Evolutionary conservation across 2,329 filamentous ascomycete genomes (phyloP), one percentile per base, ranked within the genome.

Genomic region (Talaromyces rugulosus): DNA sequence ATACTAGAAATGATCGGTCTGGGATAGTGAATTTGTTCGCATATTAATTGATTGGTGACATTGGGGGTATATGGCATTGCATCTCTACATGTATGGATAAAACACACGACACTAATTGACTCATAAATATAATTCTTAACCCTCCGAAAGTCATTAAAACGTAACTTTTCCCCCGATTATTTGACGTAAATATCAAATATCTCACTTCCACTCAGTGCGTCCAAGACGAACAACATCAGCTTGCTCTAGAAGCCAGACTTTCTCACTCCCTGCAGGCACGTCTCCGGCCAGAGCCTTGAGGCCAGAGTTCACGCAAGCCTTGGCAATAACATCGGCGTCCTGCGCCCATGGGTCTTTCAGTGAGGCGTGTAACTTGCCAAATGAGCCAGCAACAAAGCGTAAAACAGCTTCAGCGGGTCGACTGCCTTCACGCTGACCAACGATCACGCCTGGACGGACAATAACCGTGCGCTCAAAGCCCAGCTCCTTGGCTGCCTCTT

Each of bases 401-500:
- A 88, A 5, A 5, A 86, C 70, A 27, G 81, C 80, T 71, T 92
- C 91, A 6, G 80, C 75, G 0, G 82, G 73, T 58, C 89, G 82
- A 58, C 80, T 80, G 63, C 87, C 81, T 68, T 89, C 83, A 61
- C 93, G 82, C 16, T 84, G 73, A 2, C 93, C 93, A 2, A 92
- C 74, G 67, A 97, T 90, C 64, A 92, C 65, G 0, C 90, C 93
- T 0, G 93, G 93, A 52, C 87, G 76, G 47, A 89, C 56, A 59
- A 97, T 88, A 60, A 96, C 84, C 4, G 87, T 88, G 66, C 90
- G 86, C 56, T 93, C 89, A 71, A 96, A 96, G 4, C 80, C 88
- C 4, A 94, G 77, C 50, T 78, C 84, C 72, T 85, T 85, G 63
- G 96, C 83, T 16, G 86, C 81, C 36, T 96, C 89, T 74, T 98